phyloP scores from a whole-genome alignment of 1,139 yeast genomes.

The Saccharomycopsis hybrid region DNA sequence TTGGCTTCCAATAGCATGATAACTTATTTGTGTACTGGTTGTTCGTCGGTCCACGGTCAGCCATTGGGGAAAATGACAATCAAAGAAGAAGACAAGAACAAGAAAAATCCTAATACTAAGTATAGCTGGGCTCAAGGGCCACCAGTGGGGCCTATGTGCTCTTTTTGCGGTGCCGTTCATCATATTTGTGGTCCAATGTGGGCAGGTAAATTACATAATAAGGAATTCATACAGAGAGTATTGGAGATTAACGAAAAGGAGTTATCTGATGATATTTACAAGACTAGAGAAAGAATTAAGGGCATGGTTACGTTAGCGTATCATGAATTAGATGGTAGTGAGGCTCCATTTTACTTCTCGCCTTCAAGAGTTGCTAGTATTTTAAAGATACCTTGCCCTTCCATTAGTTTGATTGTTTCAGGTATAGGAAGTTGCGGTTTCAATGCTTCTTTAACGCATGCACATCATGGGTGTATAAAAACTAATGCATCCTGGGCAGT shows the following conservation, averaged over 20 bases:
- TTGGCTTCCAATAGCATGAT: constrained; percentile 69
- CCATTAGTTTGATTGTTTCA: constrained; percentile 61
- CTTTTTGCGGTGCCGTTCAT: constrained; percentile 59
- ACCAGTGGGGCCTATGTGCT: constrained; percentile 50
- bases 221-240: constrained; percentile 56
- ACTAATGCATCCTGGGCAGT: constrained; percentile 84
- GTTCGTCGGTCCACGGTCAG: constrained; percentile 68
- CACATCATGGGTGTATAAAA: constrained; percentile 77
- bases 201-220: constrained; percentile 71
- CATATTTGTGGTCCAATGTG: constrained; percentile 97
- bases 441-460: constrained; percentile 80
- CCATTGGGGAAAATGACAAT: constrained; percentile 59
- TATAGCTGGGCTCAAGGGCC: constrained; percentile 54
- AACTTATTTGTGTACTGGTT: constrained; percentile 81
- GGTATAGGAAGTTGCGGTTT: constrained; percentile 87
- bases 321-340: constrained; percentile 45
- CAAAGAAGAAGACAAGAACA: constrained; percentile 31
- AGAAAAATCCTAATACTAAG: constrained; percentile 34
- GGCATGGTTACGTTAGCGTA: constrained; percentile 88
- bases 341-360: constrained; percentile 72
- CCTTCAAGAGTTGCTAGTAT: constrained; percentile 71
- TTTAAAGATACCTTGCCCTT: constrained; percentile 77
- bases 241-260: constrained; percentile 46
- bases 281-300: constrained; percentile 75
- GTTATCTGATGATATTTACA: constrained; percentile 49